Conservation (phyloP, 139 green algal genomes). For the Mesotaenium endlicherianum region DNA sequence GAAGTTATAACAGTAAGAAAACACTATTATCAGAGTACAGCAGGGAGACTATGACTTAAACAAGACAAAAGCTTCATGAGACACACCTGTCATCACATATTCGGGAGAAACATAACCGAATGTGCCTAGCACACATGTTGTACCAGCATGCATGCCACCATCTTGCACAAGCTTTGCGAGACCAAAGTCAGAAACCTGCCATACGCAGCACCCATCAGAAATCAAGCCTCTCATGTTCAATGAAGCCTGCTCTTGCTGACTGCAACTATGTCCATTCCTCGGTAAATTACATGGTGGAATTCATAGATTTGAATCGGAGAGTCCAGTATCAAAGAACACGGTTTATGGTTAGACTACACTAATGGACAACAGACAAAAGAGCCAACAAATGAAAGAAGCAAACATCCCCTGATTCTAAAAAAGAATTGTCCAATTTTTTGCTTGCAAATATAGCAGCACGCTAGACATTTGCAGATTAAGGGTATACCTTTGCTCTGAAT, state of each 20-base stretch:
- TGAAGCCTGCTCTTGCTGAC: too few species aligned
- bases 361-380: not conserved
- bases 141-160: not conserved
- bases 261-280: not conserved
- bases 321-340: not conserved
- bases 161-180: not conserved
- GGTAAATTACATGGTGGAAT: not conserved
- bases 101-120: conserved; percentile 1
- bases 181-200: conserved; percentile 5
- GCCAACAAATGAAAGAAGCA: not conserved
- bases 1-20: not conserved
- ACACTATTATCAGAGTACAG: not conserved
- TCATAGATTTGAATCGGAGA: not conserved
- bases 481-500: conserved; percentile 3
- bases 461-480: not conserved
- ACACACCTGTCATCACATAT: conserved; percentile 1
- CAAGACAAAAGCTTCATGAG: not conserved
- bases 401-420: not conserved
- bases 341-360: not conserved
- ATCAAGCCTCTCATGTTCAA: too few species aligned
- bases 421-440: not conserved
- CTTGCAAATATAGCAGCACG: not conserved
- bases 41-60: not conserved
- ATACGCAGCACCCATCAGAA: too few species aligned
- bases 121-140: not conserved